Conservation (phyloP, 2,329 filamentous ascomycete genomes). For the Helminthosporium solani region DNA sequence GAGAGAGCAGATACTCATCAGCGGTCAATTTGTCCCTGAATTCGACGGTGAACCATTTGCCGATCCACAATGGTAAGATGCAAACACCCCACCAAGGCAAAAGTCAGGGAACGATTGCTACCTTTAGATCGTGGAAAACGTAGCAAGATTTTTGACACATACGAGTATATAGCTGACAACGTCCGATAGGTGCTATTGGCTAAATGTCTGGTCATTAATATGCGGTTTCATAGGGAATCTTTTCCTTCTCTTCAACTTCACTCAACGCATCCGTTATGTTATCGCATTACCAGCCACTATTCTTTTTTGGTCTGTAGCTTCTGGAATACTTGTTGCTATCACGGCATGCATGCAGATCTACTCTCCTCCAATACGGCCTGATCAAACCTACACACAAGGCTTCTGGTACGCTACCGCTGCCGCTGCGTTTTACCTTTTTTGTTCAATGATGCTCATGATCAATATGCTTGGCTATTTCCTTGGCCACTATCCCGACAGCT, state of each 20-base stretch:
- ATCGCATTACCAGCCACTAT: constrained; percentile 84
- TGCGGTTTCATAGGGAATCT: constrained; percentile 77
- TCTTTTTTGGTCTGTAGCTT: constrained; percentile 69
- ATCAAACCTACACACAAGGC: constrained; percentile 70
- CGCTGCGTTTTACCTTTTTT: constrained; percentile 75
- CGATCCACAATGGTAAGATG: constrained; percentile 69
- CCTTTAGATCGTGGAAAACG: too few relatives aligned
- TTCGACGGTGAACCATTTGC: constrained; percentile 56
- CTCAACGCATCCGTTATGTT: constrained; percentile 73
- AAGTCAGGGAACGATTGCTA: too few relatives aligned
- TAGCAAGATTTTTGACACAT: background rate
- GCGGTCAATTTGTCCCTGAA: constrained; percentile 52
- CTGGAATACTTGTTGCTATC: constrained; percentile 63
- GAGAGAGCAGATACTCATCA: constrained; percentile 60
- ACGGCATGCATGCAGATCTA: constrained; percentile 67
- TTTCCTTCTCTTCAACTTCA: constrained; percentile 85
- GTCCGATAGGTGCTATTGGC: constrained; percentile 60
- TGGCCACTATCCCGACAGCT: constrained; percentile 76
- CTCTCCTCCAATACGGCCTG: constrained; percentile 48
- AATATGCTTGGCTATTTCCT: constrained; percentile 78
- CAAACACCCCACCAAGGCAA: background rate
- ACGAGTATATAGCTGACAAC: background rate
- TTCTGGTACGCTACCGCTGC: constrained; percentile 86
- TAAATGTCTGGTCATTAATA: constrained; percentile 76
- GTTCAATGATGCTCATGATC: constrained; percentile 71